phyloP scores from a whole-genome alignment of 108 stramenopile genomes.

The Cyclotella cryptica region DNA sequence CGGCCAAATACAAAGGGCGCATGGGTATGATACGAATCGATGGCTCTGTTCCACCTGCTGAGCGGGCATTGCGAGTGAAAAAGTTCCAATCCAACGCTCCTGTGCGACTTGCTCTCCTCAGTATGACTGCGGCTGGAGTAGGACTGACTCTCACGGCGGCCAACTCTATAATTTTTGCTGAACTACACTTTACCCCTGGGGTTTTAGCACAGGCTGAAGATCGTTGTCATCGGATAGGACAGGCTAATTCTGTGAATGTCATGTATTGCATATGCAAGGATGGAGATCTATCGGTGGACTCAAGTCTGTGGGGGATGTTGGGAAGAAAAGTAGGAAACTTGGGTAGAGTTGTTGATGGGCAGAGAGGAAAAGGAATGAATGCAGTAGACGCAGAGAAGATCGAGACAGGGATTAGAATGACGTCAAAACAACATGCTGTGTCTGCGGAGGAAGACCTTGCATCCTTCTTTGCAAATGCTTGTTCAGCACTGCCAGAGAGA shows the following conservation, averaged over 20 bases:
- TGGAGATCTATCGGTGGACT: slow-evolving; percentile 65
- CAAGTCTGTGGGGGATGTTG: slow-evolving; percentile 80
- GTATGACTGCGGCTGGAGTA: slow-evolving; percentile 92
- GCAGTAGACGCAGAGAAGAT: slow-evolving; percentile 25
- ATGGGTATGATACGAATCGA: slow-evolving; percentile 87
- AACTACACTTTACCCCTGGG: slow-evolving; percentile 89
- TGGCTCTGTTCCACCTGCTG: slow-evolving; percentile 73
- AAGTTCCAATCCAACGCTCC: slow-evolving; percentile 81
- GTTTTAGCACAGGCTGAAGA: slow-evolving; percentile 95
- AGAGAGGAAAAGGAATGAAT: slow-evolving; percentile 41
- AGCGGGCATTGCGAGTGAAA: slow-evolving; percentile 80
- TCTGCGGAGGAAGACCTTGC: slow-evolving; percentile 54
- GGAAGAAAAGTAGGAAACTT: slow-evolving; percentile 72
- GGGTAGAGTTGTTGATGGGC: slow-evolving; percentile 78
- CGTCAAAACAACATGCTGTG: slow-evolving; percentile 1
- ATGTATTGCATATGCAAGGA: slow-evolving; percentile 85
- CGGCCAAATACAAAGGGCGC: slow-evolving; percentile 60
- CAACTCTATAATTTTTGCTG: slow-evolving; percentile 73
- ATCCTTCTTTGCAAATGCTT: slow-evolving; percentile 44
- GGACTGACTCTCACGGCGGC: slow-evolving; percentile 94
- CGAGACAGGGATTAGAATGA: background rate
- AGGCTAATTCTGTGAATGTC: slow-evolving; percentile 81
- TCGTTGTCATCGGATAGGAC: slow-evolving; percentile 94
- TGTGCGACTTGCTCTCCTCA: slow-evolving; percentile 79
- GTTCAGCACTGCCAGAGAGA: background rate